These are phyloP conservation scores for Aspergillus ochraceus DNA, from an alignment of 2,329 filamentous ascomycete species.

Conservation along the genomic window DNA sequence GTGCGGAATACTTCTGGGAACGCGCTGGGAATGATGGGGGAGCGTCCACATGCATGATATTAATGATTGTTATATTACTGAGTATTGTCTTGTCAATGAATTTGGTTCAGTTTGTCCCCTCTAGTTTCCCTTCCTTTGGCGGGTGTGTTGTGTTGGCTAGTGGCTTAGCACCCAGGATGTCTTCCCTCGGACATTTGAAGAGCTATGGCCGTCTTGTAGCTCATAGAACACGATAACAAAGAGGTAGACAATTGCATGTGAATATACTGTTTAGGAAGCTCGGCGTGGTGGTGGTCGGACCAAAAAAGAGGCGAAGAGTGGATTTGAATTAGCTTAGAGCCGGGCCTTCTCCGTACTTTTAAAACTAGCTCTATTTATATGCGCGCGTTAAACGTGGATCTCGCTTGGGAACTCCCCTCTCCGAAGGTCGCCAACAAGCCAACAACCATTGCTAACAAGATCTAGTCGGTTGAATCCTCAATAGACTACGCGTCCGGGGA, in stretches of 20 bases:
- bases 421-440: not conserved
- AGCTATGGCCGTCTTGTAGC: not conserved
- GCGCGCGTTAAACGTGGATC: not conserved
- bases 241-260: not conserved
- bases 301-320: not conserved
- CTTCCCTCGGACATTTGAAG: not conserved
- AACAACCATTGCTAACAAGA: not conserved
- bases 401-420: not conserved
- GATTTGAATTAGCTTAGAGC: not conserved
- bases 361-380: not conserved
- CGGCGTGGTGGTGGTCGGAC: not conserved
- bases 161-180: not conserved
- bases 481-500: not conserved
- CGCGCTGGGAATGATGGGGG: not conserved
- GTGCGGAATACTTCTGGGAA: not conserved
- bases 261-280: no score
- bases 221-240: not conserved
- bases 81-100: not conserved
- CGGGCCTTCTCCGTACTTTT: not conserved
- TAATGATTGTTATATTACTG: not conserved
- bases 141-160: not conserved
- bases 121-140: not conserved
- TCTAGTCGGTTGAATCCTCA: not conserved
- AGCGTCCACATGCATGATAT: not conserved
- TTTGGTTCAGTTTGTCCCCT: not conserved